Base-by-base conservation (phyloP, 768 basidiomycete genomes). In the Suillus tomentosus region DNA sequence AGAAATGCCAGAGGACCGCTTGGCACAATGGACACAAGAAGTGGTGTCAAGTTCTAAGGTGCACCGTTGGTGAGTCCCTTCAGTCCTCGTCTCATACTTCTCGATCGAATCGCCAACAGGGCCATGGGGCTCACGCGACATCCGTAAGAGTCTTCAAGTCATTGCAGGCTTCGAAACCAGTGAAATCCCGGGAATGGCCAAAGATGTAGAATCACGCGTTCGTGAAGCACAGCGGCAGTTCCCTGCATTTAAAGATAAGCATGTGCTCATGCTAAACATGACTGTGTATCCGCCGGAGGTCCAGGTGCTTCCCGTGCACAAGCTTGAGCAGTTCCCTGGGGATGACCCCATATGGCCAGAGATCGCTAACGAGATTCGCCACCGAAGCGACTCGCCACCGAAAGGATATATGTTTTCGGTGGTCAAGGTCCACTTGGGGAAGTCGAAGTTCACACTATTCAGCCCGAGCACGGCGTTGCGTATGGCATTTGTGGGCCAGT, bases 21-120 rank as follows among this genome's bases (percentile, higher is more conserved):
- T 54, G 53, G 53, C 31, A 31, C 19, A 54, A 11, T 54, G 53
- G 53, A 54, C 53, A 54, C 31, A 54, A 34, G 9, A 54, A 34
- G 5, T 54, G 53, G 53, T 54, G 53, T 13, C 53, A n/a, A 34
- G 53, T 34, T 54, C 31, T 54, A 31, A 54, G 53, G 10, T 54
- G 53, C 31, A 48, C 47, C 13, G 22, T 48, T 22, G 47, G 50
- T 51, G 15, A 31, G 50, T 51, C 15, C 14, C 15, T 17, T 27
- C 14, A 22, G 9, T 31, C 50, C 15, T 15, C 50, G 2, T 51
- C 24, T 27, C 15, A 51, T 9, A 8, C 50, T 51, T 17, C 50
- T 15, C 3, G 27, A 9, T 31, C 4, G 15, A 51, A 31, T 51
- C 3, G 15, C 9, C 50, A 51, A 9, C 8, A 51, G 50, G 50